Percentiles rank a stretch among this genome's conserved stretches.
phyloP scores from a whole-genome alignment of 441 rosid genomes.

The Adansonia gregorii region DNA sequence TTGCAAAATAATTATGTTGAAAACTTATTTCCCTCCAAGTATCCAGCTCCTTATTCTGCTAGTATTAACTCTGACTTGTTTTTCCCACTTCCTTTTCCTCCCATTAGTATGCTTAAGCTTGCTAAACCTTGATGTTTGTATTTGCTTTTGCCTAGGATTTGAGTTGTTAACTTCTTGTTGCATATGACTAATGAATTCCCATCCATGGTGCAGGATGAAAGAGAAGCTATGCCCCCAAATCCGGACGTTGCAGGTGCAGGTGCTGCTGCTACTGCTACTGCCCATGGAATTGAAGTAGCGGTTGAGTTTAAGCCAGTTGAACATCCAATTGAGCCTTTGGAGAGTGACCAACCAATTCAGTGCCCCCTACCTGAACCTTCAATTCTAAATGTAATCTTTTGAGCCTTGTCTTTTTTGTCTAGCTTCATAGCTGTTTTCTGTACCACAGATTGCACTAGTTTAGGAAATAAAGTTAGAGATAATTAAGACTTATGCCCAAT shows the following conservation, averaged over 20 bases:
- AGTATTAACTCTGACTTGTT: neutral
- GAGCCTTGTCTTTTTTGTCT: conserved; percentile 13
- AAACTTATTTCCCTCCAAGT: neutral
- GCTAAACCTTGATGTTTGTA: neutral
- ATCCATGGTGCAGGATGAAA: conserved; percentile 58
- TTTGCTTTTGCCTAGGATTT: neutral
- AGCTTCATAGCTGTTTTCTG: neutral
- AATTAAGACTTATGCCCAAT: neutral
- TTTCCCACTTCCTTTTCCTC: neutral
- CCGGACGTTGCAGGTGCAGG: conserved; percentile 45
- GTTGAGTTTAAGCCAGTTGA: conserved; percentile 93
- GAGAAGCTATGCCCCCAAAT: conserved; percentile 64
- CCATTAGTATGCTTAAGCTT: neutral
- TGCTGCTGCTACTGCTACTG: conserved; percentile 43
- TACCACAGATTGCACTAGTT: neutral
- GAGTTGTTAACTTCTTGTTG: neutral
- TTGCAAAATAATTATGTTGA: neutral
- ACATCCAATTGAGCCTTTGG: conserved; percentile 81
- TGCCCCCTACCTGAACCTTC: conserved; percentile 97
- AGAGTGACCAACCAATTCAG: conserved; percentile 73
- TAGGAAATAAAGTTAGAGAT: neutral
- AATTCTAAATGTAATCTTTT: conserved; percentile 74
- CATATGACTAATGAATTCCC: conserved; percentile 13
- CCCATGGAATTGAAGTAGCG: conserved; percentile 87
- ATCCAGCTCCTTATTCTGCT: neutral